These are phyloP conservation scores for Zygosaccharomyces kombuchaensis DNA, from an alignment of 805 yeast genomes.

Conservation along the genomic window DNA sequence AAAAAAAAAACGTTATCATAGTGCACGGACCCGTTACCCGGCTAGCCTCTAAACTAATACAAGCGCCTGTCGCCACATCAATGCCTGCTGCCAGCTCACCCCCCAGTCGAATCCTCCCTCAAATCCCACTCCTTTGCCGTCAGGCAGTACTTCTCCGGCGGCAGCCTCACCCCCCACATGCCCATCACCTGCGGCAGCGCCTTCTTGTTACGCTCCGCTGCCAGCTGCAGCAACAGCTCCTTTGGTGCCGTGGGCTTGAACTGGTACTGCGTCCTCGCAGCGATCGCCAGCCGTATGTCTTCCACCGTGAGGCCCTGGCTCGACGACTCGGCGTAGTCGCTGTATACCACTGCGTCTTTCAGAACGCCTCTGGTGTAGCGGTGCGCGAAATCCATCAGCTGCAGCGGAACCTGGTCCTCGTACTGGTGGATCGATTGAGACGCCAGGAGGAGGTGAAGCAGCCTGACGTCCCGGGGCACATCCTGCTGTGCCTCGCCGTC, in stretches of 20 bases:
- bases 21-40: background rate
- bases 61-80: no score
- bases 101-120: conserved; percentile 10
- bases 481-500: conserved; percentile 28
- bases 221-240: conserved; percentile 83
- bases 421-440: conserved; percentile 88
- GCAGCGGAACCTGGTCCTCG: conserved; percentile 94
- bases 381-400: conserved; percentile 95
- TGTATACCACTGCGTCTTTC: conserved; percentile 84
- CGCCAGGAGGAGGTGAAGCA: conserved; percentile 85
- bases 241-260: conserved; percentile 92
- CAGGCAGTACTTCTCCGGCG: conserved; percentile 95
- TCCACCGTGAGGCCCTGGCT: conserved; percentile 68
- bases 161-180: conserved; percentile 86
- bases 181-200: conserved; percentile 89
- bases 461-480: conserved; percentile 82
- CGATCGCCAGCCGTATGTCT: conserved; percentile 87
- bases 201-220: conserved; percentile 85
- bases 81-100: no score
- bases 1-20: background rate
- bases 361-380: conserved; percentile 79
- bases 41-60: background rate
- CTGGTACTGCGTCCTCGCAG: conserved; percentile 91
- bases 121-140: conserved; percentile 47
- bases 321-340: conserved; percentile 68